phyloP scores from a whole-genome alignment of 2,329 filamentous ascomycete genomes.

The Microdochium paspali region DNA sequence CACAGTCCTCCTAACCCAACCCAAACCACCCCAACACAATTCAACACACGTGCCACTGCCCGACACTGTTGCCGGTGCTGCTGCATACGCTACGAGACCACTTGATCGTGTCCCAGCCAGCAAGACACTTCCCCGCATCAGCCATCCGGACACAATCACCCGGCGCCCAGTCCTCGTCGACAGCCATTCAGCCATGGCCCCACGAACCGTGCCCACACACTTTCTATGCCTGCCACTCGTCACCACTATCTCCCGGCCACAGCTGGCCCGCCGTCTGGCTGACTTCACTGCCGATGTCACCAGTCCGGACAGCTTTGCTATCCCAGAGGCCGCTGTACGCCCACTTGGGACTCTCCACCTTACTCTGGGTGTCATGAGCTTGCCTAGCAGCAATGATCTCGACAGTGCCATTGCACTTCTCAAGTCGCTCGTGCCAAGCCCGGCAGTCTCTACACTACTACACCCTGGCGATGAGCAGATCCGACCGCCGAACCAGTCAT shows the following conservation, averaged over 20 bases:
- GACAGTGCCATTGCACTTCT: conserved; percentile 31
- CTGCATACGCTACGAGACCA: too few species aligned
- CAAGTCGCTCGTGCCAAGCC: conserved; percentile 24
- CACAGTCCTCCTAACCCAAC: too few species aligned
- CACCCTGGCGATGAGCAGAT: conserved; percentile 13
- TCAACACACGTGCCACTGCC: too few species aligned
- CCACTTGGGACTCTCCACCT: conserved; percentile 76
- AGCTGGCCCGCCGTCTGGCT: conserved; percentile 54
- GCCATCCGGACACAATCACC: too few species aligned
- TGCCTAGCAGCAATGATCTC: conserved; percentile 35
- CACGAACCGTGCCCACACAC: conserved; percentile 48
- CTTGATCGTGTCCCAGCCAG: too few species aligned
- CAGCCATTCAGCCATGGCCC: conserved; percentile 25
- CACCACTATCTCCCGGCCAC: conserved; percentile 46
- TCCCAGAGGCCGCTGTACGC: conserved; percentile 61
- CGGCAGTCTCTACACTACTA: conserved; percentile 21
- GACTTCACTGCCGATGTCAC: conserved; percentile 52
- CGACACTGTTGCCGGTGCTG: too few species aligned
- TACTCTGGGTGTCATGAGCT: conserved; percentile 78
- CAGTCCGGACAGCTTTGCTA: conserved; percentile 28
- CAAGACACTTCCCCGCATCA: too few species aligned
- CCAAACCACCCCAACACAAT: too few species aligned
- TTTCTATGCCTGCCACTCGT: conserved; percentile 70
- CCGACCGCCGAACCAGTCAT: conserved; percentile 3
- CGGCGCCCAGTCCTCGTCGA: too few species aligned